Evolutionary conservation across 768 basidiomycete species (phyloP).

Genomic region (Astraeus odoratus): DNA sequence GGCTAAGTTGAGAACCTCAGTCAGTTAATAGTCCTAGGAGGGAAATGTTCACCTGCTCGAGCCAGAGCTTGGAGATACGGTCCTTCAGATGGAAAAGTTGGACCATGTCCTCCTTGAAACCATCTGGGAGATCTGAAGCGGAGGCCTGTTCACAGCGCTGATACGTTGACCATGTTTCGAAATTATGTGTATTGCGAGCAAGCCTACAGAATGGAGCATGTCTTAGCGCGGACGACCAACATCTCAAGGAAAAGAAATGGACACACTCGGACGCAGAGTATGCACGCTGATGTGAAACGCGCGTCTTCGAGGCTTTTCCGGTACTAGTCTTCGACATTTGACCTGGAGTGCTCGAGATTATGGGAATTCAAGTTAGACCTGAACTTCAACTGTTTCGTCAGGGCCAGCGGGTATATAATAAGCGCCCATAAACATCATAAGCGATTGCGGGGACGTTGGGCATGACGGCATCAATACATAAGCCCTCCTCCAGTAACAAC

Average conservation of each 20-base stretch:
- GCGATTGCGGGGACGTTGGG: too few relatives aligned
- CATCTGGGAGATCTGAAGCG: conserved; percentile 37
- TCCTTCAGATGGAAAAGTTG: conserved; percentile 33
- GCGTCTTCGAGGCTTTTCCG: conserved; percentile 4
- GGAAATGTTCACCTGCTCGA: conserved; percentile 29
- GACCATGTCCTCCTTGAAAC: conserved; percentile 29
- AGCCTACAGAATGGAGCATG: conserved; percentile 29
- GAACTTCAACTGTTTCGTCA: too few relatives aligned
- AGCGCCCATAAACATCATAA: too few relatives aligned
- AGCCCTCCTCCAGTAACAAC: too few relatives aligned
- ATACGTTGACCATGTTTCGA: conserved; percentile 45
- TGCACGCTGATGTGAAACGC: conserved; percentile 23
- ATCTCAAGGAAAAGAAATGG: background rate
- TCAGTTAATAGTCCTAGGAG: background rate
- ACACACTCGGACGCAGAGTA: conserved; percentile 44
- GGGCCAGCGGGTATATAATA: too few relatives aligned
- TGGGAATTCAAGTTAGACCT: too few relatives aligned
- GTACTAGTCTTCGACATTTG: conserved; percentile 13
- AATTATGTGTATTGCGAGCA: conserved; percentile 39
- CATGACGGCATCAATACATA: too few relatives aligned
- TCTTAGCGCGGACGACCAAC: background rate
- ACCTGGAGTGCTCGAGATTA: background rate
- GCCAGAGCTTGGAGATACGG: conserved; percentile 36
- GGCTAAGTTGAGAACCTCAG: conserved; percentile 7
- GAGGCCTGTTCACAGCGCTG: conserved; percentile 46